Evolutionary conservation across 2,329 filamentous ascomycete species (phyloP), one percentile per base, ranked within the genome.

Genomic region (Periconia sp.): DNA sequence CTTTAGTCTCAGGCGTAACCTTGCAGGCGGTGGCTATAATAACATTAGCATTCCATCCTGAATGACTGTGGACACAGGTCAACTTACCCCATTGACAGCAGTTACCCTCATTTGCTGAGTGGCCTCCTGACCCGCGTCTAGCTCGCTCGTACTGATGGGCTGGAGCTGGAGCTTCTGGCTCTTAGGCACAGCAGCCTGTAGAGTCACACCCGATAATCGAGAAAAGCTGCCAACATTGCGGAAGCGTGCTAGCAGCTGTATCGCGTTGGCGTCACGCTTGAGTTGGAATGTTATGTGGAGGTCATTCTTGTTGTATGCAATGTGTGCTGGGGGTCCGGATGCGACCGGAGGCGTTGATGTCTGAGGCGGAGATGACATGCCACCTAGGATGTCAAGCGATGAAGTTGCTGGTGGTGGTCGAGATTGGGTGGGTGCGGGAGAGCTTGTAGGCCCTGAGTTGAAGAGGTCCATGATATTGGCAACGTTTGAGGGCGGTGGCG

Each of bases 131-230:
- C 89, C 89, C 5, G 85, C 83, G 10, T 78, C 83, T 30, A 99
- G 68, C 22, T 95, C 89, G 4, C 85, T 75, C 53, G 83, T 89
- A 55, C 89, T 95, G 55, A 99, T 96, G 45, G 87, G 89, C 68
- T 95, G 87, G 54, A 99, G 75, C 67, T 96, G 91, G 61, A 99
- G 74, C 69, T 94, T 96, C 73, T 99, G 94, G 31, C 88, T 90
- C 74, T 97, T 99, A 7, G 94, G 94, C 40, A 99, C 94, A 1
- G 94, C 94, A 30, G 92, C 94, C 70, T 99, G 94, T 54, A 99
- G 71, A 18, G 89, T 89, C 21, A 97, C 88, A 32, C 81, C 83
- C 12, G 85, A 85, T 35, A 97, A 77, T 11, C 76, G 73, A 11
- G 78, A 79, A 21, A 86, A 83, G 44, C 79, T 78, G 11, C 85